These are phyloP conservation scores for Aphanomyces stellatus DNA, from an alignment of 352 stramenopile genomes.

Conservation along the genomic window DNA sequence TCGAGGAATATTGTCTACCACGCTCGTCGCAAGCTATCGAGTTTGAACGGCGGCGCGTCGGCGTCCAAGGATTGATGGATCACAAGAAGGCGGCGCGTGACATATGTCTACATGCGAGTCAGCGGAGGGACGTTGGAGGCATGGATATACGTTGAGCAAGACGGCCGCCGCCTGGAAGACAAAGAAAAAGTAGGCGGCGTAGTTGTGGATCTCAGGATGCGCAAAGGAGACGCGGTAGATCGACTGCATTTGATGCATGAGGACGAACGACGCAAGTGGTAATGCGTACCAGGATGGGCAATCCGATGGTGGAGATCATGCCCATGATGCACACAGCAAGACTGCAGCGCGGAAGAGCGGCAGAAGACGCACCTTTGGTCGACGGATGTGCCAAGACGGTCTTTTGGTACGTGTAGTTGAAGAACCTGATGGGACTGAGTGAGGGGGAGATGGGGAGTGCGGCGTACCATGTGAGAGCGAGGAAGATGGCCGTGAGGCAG, in stretches of 20 bases:
- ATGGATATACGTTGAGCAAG: constrained; percentile 43
- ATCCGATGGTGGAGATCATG: constrained; percentile 34
- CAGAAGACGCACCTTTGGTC: constrained; percentile 23
- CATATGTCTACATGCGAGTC: constrained; percentile 32
- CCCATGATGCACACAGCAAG: constrained; percentile 12
- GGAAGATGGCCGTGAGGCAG: constrained; percentile 32
- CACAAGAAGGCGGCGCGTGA: constrained; percentile 39
- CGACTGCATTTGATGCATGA: neutral
- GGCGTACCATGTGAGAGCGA: constrained; percentile 34
- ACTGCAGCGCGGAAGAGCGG: constrained; percentile 22
- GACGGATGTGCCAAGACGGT: constrained; percentile 24
- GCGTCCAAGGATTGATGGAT: neutral
- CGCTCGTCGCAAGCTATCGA: neutral
- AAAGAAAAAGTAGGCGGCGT: constrained; percentile 52
- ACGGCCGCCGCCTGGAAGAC: constrained; percentile 40
- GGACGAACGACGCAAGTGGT: neutral
- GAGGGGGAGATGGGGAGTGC: neutral
- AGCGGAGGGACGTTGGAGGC: too few species aligned
- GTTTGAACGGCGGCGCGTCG: neutral
- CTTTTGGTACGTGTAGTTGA: constrained; percentile 43
- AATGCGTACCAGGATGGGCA: constrained; percentile 38
- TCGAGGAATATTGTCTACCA: too few species aligned
- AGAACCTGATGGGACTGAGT: constrained; percentile 10
- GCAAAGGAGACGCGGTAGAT: constrained; percentile 1
- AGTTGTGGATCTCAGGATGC: constrained; percentile 27